Evolutionary conservation across 768 basidiomycete species (phyloP).

Genomic region (Crassisporium funariophilum): DNA sequence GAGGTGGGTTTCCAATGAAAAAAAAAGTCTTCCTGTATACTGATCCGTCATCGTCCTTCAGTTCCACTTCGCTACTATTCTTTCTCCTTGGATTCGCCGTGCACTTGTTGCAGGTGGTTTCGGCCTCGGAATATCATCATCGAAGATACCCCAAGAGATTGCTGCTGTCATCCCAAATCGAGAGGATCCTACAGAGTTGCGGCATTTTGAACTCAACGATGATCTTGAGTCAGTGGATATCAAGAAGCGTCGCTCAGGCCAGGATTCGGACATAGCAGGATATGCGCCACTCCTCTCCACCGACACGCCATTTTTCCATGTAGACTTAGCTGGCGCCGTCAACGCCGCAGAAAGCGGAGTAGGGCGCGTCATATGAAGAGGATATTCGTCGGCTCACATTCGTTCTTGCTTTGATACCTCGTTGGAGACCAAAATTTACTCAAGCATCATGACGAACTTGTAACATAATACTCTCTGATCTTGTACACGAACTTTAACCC

Average conservation of each 20-base stretch:
- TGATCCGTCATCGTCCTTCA: constrained; percentile 27
- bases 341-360: constrained; percentile 60
- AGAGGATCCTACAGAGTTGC: constrained; percentile 32
- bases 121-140: constrained; percentile 61
- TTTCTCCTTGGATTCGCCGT: constrained; percentile 93
- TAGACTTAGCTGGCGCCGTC: constrained; percentile 78
- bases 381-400: background rate
- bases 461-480: no score
- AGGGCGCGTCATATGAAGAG: constrained; percentile 15
- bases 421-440: no score
- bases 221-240: constrained; percentile 35
- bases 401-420: no score
- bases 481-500: no score
- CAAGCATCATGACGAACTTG: no score
- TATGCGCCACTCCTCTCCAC: constrained; percentile 45
- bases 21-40: background rate
- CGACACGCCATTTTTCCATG: constrained; percentile 88
- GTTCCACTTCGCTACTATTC: constrained; percentile 93
- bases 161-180: constrained; percentile 76
- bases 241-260: constrained; percentile 29
- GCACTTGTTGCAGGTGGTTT: constrained; percentile 90
- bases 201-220: constrained; percentile 18
- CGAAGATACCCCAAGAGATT: constrained; percentile 57
- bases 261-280: constrained; percentile 17
- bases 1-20: constrained; percentile 47